phyloP scores from a whole-genome alignment of 345 rosid species.

The Tarenaya hassleriana region DNA sequence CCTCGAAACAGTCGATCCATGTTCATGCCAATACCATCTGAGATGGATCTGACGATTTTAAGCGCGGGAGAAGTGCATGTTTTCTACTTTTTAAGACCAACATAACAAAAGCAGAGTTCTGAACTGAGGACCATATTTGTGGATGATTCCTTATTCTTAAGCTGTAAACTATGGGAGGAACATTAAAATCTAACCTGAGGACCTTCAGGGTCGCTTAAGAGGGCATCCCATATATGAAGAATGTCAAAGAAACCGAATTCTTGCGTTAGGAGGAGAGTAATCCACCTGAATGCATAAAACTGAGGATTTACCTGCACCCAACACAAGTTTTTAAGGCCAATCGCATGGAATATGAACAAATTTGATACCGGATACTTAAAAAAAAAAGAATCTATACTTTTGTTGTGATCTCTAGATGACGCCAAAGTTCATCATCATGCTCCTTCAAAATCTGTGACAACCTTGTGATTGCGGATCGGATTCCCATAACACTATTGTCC shows the following conservation, averaged over 20 bases:
- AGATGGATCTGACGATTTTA: too few relatives aligned
- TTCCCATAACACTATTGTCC: conserved; percentile 94
- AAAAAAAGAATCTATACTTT: too few relatives aligned
- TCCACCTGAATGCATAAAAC: conserved; percentile 83
- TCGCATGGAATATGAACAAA: too few relatives aligned
- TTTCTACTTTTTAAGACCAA: too few relatives aligned
- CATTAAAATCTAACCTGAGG: conserved; percentile 45
- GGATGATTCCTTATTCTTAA: not conserved
- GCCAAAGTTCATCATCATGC: conserved; percentile 99
- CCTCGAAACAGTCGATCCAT: too few relatives aligned
- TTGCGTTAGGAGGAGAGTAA: conserved; percentile 79
- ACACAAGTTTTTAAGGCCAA: too few relatives aligned
- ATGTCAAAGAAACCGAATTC: conserved; percentile 69
- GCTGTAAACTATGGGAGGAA: not conserved
- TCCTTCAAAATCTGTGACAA: conserved; percentile 79
- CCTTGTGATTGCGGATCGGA: conserved; percentile 75
- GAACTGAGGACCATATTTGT: too few relatives aligned
- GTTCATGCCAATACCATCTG: too few relatives aligned
- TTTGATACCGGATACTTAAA: too few relatives aligned
- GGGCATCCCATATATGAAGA: conserved; percentile 75
- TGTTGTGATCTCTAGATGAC: conserved; percentile 52
- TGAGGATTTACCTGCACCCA: conserved; percentile 69
- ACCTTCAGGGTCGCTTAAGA: conserved; percentile 72
- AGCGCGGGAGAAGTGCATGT: too few relatives aligned
- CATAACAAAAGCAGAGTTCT: too few relatives aligned